These are phyloP conservation scores for Excoecaria cochinchinensis DNA, from an alignment of 345 rosid species.

Conservation along the genomic window DNA sequence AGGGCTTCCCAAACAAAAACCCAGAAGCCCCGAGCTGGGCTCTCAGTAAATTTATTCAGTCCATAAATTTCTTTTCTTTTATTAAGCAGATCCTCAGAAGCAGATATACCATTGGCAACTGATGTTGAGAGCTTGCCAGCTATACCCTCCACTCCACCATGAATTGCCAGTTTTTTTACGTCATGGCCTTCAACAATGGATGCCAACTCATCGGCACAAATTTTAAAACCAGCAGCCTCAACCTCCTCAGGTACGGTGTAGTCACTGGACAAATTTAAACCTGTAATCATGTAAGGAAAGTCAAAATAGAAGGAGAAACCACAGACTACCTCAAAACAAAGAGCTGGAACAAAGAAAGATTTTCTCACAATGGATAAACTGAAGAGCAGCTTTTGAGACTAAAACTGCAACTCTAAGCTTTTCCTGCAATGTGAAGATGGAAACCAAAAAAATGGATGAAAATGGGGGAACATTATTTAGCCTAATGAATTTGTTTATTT, in stretches of 20 bases:
- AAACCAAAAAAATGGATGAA: constrained; percentile 17
- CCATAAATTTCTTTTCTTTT: constrained; percentile 65
- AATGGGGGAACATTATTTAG: background rate
- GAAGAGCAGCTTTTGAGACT: constrained; percentile 96
- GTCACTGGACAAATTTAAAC: constrained; percentile 59
- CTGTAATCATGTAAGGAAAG: constrained; percentile 37
- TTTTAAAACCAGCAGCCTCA: constrained; percentile 69
- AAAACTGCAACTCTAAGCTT: constrained; percentile 81
- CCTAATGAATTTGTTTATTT: background rate
- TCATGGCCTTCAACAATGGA: constrained; percentile 88
- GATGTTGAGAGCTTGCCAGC: constrained; percentile 66
- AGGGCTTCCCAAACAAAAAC: constrained; percentile 94
- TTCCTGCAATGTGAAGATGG: constrained; percentile 44
- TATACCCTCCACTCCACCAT: constrained; percentile 69
- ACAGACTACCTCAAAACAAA: background rate
- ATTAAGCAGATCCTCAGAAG: constrained; percentile 43
- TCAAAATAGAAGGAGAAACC: constrained; percentile 19
- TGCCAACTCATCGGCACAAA: constrained; percentile 83
- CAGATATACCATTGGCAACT: constrained; percentile 50
- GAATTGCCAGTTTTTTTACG: constrained; percentile 64
- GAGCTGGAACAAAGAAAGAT: constrained; percentile 4
- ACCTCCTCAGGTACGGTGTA: constrained; percentile 76
- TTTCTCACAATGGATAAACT: constrained; percentile 69
- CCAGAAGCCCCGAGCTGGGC: constrained; percentile 75
- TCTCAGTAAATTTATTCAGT: constrained; percentile 76